Percentiles rank a stretch among this genome's conserved stretches.
These are phyloP conservation scores for Chondrus crispus DNA, from an alignment of 23 red algal genomes.

Conservation along the genomic window DNA sequence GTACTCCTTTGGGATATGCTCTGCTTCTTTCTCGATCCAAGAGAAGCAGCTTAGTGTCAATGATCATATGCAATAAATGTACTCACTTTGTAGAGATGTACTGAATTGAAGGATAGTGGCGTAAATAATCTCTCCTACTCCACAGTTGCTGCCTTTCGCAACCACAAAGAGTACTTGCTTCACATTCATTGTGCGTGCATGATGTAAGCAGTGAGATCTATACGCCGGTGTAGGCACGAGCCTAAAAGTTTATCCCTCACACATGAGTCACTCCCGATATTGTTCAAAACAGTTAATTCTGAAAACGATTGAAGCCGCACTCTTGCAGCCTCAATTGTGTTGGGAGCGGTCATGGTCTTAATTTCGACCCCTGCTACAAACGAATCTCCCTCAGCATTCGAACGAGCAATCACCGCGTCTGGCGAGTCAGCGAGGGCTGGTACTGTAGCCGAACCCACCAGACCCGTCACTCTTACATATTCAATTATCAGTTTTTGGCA, in stretches of 20 bases:
- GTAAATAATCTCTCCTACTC: background rate
- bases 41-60: background rate
- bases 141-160: background rate
- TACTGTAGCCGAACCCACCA: background rate
- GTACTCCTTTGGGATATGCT: background rate
- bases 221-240: background rate
- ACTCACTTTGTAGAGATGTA: background rate
- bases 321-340: background rate
- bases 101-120: background rate
- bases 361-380: background rate
- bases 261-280: background rate
- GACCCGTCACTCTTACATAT: background rate
- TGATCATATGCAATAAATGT: background rate
- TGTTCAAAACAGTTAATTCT: background rate
- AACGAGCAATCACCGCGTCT: background rate
- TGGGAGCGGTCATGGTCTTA: background rate
- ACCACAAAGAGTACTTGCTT: background rate
- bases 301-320: background rate
- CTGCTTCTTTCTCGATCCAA: background rate
- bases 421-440: background rate
- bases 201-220: background rate
- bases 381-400: background rate
- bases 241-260: background rate
- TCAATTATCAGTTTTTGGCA: too few relatives aligned
- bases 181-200: background rate